Conservation (phyloP, 768 basidiomycete species). For the Crepidotus variabilis region DNA sequence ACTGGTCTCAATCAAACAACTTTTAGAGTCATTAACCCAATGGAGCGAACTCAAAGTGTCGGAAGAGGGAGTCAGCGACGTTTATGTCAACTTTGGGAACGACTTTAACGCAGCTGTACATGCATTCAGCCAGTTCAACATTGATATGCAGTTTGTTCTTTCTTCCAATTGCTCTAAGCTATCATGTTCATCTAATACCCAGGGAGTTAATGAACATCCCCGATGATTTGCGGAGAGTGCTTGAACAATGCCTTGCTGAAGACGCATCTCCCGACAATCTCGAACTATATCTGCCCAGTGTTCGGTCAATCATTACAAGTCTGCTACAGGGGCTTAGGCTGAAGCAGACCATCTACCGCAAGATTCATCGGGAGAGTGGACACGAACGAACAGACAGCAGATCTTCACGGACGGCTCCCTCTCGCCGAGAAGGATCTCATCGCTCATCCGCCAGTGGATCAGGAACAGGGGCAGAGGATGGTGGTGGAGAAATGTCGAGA, state of each 20-base stretch:
- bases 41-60: constrained; percentile 75
- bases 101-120: constrained; percentile 94
- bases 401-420: constrained; percentile 45
- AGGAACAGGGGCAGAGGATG: constrained; percentile 35
- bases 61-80: constrained; percentile 87
- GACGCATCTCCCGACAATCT: constrained; percentile 84
- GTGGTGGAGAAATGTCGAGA: constrained; percentile 33
- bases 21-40: constrained; percentile 84
- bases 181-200: constrained; percentile 5
- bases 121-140: constrained; percentile 80
- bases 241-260: constrained; percentile 90
- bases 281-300: constrained; percentile 84
- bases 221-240: constrained; percentile 79
- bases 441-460: constrained; percentile 41
- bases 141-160: constrained; percentile 82
- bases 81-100: constrained; percentile 94
- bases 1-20: constrained; percentile 89
- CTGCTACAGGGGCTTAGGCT: constrained; percentile 90
- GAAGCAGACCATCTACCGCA: constrained; percentile 86
- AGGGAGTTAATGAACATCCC: constrained; percentile 90
- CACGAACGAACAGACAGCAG: constrained; percentile 58
- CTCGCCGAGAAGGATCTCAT: constrained; percentile 41
- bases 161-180: constrained; percentile 4
- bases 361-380: constrained; percentile 13
- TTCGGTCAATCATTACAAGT: constrained; percentile 88